Conservation (phyloP, 2,329 filamentous ascomycete species). For the Volutella citrinella region DNA sequence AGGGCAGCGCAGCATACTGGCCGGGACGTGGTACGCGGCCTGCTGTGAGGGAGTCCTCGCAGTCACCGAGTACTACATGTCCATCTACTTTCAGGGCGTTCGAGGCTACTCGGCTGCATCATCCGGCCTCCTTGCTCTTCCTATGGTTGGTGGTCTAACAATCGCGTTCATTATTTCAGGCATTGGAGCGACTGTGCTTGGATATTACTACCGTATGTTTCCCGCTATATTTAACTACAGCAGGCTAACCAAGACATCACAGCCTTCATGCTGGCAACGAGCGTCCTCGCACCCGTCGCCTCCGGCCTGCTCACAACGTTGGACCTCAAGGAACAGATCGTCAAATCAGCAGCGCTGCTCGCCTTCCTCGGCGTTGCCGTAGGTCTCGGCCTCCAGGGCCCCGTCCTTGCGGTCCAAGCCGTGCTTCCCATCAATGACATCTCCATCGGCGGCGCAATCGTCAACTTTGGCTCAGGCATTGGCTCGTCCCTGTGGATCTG, state of each 20-base stretch:
- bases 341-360: conserved; percentile 16
- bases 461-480: conserved; percentile 21
- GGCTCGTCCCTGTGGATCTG: conserved; percentile 22
- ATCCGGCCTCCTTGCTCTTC: conserved; percentile 18
- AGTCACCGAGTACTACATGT: conserved; percentile 24
- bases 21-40: conserved; percentile 20
- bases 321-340: conserved; percentile 16
- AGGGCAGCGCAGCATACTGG: conserved; percentile 22
- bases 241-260: neutral
- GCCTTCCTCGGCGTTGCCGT: conserved; percentile 19
- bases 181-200: conserved; percentile 16
- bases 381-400: conserved; percentile 20
- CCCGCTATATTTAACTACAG: fast-evolving
- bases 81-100: conserved; percentile 24
- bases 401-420: conserved; percentile 16
- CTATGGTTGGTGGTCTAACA: conserved; percentile 18
- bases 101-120: conserved; percentile 16
- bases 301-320: conserved; percentile 21
- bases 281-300: conserved; percentile 16
- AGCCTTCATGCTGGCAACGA: conserved; percentile 23
- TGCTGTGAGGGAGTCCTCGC: conserved; percentile 19
- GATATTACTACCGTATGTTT: conserved; percentile 22
- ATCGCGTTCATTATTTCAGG: conserved; percentile 18
- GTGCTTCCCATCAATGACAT: conserved; percentile 18
- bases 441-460: conserved; percentile 19